phyloP scores from a whole-genome alignment of 2,329 filamentous ascomycete genomes.

The Akanthomyces dipterigenus region DNA sequence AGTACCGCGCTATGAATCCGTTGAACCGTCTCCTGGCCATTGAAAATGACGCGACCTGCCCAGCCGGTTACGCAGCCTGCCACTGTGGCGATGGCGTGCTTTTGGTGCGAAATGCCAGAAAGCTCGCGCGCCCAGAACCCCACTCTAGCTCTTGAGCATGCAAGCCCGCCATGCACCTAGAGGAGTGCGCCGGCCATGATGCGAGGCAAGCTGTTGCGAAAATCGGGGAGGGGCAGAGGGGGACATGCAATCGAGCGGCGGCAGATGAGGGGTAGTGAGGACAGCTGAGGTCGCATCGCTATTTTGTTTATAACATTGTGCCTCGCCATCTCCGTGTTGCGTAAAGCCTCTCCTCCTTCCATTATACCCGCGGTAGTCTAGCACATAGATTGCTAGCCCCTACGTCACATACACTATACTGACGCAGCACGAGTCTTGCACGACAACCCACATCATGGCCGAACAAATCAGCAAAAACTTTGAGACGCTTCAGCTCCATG shows the following conservation, averaged over 20 bases:
- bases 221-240: constrained; percentile 8
- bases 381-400: not conserved
- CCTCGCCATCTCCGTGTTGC: not conserved
- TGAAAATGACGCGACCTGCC: constrained; percentile 1
- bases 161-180: not conserved
- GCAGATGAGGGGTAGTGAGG: constrained; percentile 5
- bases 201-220: not conserved
- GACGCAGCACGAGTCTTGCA: not conserved
- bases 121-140: not conserved
- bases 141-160: not conserved
- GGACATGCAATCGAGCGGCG: not conserved
- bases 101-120: not conserved
- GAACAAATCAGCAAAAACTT: constrained; percentile 54
- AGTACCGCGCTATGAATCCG: not conserved
- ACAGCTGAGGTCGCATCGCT: not conserved
- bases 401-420: not conserved
- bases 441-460: not conserved
- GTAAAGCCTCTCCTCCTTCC: not conserved
- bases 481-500: constrained; percentile 80
- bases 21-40: not conserved
- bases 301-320: not conserved
- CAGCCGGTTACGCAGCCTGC: not conserved
- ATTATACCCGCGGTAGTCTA: not conserved
- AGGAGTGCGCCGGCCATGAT: not conserved
- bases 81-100: constrained; percentile 15